phyloP scores from a whole-genome alignment of 306 rosid species.

The Argentina anserina region DNA sequence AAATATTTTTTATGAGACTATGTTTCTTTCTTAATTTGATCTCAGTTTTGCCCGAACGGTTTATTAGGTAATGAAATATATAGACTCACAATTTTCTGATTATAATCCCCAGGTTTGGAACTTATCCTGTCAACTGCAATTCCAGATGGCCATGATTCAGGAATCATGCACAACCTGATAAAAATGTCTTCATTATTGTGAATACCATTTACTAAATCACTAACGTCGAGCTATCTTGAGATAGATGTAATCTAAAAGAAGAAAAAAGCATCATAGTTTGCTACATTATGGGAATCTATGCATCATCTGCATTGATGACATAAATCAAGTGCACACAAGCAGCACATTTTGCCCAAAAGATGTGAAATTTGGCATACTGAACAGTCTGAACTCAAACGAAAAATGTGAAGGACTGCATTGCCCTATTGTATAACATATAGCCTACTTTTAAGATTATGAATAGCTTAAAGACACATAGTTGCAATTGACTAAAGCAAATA shows the following conservation, averaged over 20 bases:
- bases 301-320: not conserved
- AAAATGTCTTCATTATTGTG: constrained; percentile 20
- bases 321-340: not conserved
- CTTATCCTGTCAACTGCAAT: constrained; percentile 33
- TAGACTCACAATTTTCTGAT: constrained; percentile 55
- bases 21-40: not conserved
- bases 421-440: not conserved
- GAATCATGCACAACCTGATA: constrained; percentile 68
- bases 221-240: constrained; percentile 11
- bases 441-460: not conserved
- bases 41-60: not conserved
- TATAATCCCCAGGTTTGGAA: constrained; percentile 39
- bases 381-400: not conserved
- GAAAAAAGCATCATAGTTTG: not conserved
- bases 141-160: constrained; percentile 46
- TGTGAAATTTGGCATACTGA: not conserved
- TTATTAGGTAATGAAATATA: constrained; percentile 1
- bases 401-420: not conserved
- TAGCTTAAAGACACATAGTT: not conserved
- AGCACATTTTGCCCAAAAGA: not conserved
- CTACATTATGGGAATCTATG: not conserved
- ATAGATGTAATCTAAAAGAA: constrained; percentile 5
- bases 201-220: constrained; percentile 4
- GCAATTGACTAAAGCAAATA: not conserved
- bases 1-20: not conserved